Evolutionary conservation across 768 basidiomycete species (phyloP).

Genomic region (Leccinum rimulosum): DNA sequence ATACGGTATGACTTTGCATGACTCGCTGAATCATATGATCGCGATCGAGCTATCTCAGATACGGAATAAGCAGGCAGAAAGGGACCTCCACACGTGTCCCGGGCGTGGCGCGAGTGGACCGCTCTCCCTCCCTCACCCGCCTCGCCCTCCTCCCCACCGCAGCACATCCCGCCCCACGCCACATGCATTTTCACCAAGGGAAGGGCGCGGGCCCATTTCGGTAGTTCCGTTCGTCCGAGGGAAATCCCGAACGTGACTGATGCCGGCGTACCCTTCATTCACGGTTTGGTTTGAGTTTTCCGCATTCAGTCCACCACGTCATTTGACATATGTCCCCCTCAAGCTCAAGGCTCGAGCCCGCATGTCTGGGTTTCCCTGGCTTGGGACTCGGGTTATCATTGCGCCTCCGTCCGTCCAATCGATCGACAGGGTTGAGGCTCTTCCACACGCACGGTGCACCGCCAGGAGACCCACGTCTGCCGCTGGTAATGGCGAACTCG

Average conservation of each 20-base stretch:
- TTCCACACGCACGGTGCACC: background rate
- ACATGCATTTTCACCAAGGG: background rate
- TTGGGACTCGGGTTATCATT: background rate
- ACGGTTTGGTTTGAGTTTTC: constrained; percentile 8
- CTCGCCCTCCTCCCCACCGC: background rate
- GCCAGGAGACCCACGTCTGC: background rate
- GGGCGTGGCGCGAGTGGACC: background rate
- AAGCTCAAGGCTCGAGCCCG: background rate
- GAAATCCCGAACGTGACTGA: constrained; percentile 6
- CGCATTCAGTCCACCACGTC: constrained; percentile 13
- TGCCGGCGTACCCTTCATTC: constrained; percentile 7
- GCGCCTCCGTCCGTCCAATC: background rate
- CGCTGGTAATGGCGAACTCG: background rate
- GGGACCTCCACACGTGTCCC: constrained; percentile 10
- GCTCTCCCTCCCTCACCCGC: background rate
- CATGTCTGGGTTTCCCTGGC: background rate
- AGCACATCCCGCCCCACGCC: background rate
- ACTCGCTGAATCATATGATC: background rate
- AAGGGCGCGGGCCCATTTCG: background rate
- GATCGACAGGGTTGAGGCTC: background rate
- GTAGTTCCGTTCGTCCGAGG: constrained; percentile 11
- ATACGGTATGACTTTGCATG: background rate
- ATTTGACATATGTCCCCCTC: background rate
- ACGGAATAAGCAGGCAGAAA: background rate
- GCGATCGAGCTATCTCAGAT: constrained; percentile 4